phyloP scores from a whole-genome alignment of 768 basidiomycete genomes.

The Boletus vinaceobasis region DNA sequence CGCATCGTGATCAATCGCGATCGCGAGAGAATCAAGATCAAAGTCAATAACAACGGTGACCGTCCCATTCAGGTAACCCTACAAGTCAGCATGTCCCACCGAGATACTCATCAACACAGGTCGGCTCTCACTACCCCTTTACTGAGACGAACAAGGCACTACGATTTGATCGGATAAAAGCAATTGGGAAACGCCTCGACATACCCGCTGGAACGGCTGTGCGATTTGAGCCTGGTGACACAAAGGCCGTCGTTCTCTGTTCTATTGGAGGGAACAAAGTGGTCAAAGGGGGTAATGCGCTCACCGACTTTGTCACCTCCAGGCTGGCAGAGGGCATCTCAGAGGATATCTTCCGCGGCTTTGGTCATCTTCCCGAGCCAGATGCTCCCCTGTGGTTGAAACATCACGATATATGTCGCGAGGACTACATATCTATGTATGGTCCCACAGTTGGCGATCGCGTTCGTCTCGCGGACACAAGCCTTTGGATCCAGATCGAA shows the following conservation, averaged over 20 bases:
- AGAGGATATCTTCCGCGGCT: conserved; percentile 42
- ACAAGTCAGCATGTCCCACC: neutral
- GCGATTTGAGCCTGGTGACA: conserved; percentile 92
- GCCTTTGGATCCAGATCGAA: conserved; percentile 91
- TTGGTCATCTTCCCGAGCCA: conserved; percentile 68
- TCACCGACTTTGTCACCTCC: conserved; percentile 42
- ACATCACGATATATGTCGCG: conserved; percentile 60
- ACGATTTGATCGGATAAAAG: conserved; percentile 74
- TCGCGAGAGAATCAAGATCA: conserved; percentile 62
- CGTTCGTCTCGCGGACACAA: conserved; percentile 84
- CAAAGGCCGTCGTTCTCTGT: conserved; percentile 79
- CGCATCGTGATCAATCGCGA: conserved; percentile 75
- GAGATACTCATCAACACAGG: conserved; percentile 37
- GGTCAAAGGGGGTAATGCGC: conserved; percentile 75
- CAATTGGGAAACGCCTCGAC: conserved; percentile 85
- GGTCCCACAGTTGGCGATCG: conserved; percentile 93
- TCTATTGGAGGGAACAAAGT: conserved; percentile 67
- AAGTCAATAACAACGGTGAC: conserved; percentile 89
- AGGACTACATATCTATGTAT: conserved; percentile 88
- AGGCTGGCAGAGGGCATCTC: conserved; percentile 43
- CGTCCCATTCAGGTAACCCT: conserved; percentile 80
- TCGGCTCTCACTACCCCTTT: conserved; percentile 95
- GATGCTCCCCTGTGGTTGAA: conserved; percentile 47
- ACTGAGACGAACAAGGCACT: conserved; percentile 82
- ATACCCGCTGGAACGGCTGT: conserved; percentile 95